Evolutionary conservation across 345 rosid genomes (phyloP).

Genomic region (Eucalyptus curtisii): DNA sequence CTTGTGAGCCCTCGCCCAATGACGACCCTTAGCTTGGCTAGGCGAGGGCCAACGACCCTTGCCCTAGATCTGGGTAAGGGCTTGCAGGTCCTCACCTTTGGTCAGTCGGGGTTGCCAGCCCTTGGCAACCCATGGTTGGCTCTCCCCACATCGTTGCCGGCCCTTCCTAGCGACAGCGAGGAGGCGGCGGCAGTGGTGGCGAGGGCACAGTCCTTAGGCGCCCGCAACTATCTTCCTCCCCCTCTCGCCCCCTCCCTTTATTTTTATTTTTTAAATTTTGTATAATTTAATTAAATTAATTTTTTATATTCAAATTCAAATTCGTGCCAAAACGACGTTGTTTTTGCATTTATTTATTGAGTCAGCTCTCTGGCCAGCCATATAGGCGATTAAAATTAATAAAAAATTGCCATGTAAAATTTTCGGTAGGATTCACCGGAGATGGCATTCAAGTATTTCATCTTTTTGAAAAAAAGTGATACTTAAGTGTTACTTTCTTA

Average conservation of each 20-base stretch:
- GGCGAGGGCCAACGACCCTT: no score
- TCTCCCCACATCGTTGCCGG: rapidly evolving
- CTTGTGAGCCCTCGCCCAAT: no score
- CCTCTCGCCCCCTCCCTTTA: no score
- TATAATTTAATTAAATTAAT: no score
- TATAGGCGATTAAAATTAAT: rapidly evolving
- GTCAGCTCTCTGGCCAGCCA: rapidly evolving
- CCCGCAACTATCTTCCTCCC: no score
- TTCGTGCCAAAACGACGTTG: rapidly evolving
- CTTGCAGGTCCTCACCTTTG: rapidly evolving
- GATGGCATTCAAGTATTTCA: rapidly evolving
- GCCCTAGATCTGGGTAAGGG: no score
- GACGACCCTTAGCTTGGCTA: rapidly evolving
- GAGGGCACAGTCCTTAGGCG: no score
- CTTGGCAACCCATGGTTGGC: rapidly evolving
- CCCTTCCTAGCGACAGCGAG: rapidly evolving
- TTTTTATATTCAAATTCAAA: no score
- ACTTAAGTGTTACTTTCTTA: rapidly evolving
- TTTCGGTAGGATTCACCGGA: rapidly evolving
- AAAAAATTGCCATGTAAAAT: no score
- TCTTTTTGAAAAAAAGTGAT: rapidly evolving
- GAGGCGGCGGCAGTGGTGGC: rapidly evolving
- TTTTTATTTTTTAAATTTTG: no score
- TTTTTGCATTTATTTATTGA: rapidly evolving
- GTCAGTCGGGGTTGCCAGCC: rapidly evolving